Conservation (phyloP, 2,329 filamentous ascomycete genomes). For the Sporothrix pseudoabietina region DNA sequence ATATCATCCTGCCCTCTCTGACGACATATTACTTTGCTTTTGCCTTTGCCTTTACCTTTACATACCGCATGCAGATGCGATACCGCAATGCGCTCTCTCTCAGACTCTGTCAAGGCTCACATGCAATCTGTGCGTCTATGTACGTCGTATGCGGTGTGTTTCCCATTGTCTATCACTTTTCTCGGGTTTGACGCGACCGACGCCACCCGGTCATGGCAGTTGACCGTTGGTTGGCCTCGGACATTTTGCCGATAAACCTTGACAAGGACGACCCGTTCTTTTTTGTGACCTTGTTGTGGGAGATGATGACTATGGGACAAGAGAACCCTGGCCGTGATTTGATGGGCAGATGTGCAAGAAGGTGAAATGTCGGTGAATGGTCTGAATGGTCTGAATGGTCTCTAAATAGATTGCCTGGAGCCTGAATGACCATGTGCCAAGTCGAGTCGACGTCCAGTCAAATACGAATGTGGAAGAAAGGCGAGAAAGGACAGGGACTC, state of each 20-base stretch:
- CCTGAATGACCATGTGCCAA: conserved; percentile 12
- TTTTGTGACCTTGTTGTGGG: neutral
- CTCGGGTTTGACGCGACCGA: neutral
- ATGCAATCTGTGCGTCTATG: neutral
- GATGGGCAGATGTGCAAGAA: neutral
- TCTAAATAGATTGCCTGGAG: too few species aligned
- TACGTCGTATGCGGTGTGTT: neutral
- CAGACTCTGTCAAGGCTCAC: neutral
- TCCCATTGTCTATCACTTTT: neutral
- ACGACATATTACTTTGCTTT: neutral
- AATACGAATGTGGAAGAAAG: conserved; percentile 10
- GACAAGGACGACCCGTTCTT: neutral
- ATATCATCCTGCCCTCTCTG: neutral
- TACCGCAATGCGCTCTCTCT: neutral
- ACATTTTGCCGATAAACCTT: neutral
- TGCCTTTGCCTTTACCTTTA: neutral
- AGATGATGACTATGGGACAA: neutral
- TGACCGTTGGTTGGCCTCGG: neutral
- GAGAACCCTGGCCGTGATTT: neutral
- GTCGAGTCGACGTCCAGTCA: conserved; percentile 2
- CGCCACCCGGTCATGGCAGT: neutral
- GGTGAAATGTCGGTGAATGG: conserved; percentile 21
- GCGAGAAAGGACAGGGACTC: neutral
- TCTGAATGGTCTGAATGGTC: too few species aligned
- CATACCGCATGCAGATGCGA: neutral